Evolutionary conservation across 257 asterid genomes (phyloP).

Genomic region (Phtheirospermum japonicum): DNA sequence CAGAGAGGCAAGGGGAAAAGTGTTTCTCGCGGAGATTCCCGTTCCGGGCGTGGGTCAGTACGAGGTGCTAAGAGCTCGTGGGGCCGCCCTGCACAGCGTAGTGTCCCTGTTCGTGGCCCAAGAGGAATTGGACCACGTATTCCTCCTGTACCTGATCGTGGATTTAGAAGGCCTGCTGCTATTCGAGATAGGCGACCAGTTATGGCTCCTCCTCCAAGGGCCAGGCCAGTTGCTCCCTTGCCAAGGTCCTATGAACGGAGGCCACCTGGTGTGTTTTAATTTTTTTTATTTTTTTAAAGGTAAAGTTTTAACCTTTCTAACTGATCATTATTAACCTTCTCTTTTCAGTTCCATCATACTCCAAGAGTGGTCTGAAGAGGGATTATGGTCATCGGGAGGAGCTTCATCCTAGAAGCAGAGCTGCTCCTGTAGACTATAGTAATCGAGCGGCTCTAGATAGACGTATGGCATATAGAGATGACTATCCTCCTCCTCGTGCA

Average conservation of each 20-base stretch:
- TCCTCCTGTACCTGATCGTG: conserved; percentile 61
- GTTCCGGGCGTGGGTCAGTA: conserved; percentile 53
- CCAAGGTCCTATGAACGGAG: conserved; percentile 90
- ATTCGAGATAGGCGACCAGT: conserved; percentile 74
- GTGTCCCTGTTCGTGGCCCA: conserved; percentile 51
- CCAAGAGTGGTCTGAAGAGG: conserved; percentile 70
- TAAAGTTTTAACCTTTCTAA: background rate
- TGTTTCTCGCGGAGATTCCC: conserved; percentile 60
- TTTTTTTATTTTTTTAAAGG: background rate
- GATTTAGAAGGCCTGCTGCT: conserved; percentile 58
- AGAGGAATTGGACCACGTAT: conserved; percentile 57
- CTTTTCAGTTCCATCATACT: conserved; percentile 62
- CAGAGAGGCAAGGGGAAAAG: conserved; percentile 94
- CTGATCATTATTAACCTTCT: conserved; percentile 9
- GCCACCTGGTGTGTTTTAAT: conserved; percentile 54
- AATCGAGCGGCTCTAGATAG: conserved; percentile 67
- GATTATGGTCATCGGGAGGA: conserved; percentile 78
- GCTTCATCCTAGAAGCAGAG: conserved; percentile 73
- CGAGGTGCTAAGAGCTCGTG: conserved; percentile 68
- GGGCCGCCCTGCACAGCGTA: conserved; percentile 60
- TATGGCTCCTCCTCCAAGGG: conserved; percentile 64
- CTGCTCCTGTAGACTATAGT: conserved; percentile 50
- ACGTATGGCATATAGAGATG: conserved; percentile 70
- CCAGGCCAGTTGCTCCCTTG: conserved; percentile 64
- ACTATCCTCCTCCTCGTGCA: conserved; percentile 73